phyloP scores from a whole-genome alignment of 2,329 filamentous ascomycete species.

The Paracamarosporium sp. region DNA sequence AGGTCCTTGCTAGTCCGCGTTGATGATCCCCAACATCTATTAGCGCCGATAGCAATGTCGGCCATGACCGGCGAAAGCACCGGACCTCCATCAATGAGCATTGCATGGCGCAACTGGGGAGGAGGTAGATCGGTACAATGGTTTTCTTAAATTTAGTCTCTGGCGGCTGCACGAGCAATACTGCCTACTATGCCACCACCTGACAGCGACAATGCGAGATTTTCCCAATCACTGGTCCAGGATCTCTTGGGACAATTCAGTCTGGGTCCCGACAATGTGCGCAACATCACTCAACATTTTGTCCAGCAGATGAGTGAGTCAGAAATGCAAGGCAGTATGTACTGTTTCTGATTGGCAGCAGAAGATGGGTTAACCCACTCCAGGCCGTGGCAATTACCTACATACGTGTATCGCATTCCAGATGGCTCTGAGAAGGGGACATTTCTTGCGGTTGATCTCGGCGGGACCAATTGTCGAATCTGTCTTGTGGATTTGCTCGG shows the following conservation, averaged over 20 bases:
- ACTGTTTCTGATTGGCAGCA: neutral
- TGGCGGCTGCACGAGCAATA: neutral
- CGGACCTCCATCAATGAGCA: neutral
- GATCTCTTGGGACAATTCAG: neutral
- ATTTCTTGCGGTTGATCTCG: constrained; percentile 94
- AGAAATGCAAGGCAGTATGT: neutral
- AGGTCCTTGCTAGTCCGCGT: neutral
- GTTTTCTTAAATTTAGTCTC: neutral
- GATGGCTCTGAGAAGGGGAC: constrained; percentile 67
- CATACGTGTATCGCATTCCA: constrained; percentile 3
- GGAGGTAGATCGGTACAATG: neutral
- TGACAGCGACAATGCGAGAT: neutral
- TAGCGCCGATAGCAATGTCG: neutral
- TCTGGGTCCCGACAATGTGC: neutral
- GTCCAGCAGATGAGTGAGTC: constrained; percentile 6
- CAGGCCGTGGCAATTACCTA: constrained; percentile 2
- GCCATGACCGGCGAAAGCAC: neutral
- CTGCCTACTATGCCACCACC: neutral
- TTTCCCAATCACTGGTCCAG: neutral
- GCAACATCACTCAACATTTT: neutral
- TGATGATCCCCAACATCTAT: neutral
- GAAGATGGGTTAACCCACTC: constrained; percentile 6
- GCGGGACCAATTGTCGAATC: constrained; percentile 97
- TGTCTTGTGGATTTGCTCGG: constrained; percentile 94
- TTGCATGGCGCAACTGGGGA: neutral